Percentiles rank a stretch among this genome's conserved stretches.
These are phyloP conservation scores for Penicillium cosmopolitanum DNA, from an alignment of 495 filamentous ascomycete genomes.

Conservation along the genomic window DNA sequence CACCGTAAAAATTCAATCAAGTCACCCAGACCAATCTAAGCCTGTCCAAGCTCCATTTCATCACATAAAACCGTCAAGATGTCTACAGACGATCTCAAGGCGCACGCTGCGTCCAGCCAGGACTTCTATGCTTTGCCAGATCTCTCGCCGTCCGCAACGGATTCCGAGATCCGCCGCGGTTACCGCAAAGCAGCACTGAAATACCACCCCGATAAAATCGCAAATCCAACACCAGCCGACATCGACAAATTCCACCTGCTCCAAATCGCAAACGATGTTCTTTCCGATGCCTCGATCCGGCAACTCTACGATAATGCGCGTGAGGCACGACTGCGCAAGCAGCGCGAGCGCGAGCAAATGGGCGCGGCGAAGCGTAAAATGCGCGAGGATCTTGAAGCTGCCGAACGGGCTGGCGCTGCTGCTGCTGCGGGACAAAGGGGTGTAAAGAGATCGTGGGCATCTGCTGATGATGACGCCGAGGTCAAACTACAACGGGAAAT, in stretches of 20 bases:
- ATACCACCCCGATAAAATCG: conserved; percentile 86
- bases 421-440: conserved; percentile 41
- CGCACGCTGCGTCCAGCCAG: conserved; percentile 60
- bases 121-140: conserved; percentile 87
- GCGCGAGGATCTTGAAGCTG: conserved; percentile 73
- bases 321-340: conserved; percentile 61
- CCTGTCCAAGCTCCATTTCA: background rate
- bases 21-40: background rate
- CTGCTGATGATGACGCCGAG: conserved; percentile 55
- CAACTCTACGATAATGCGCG: conserved; percentile 72
- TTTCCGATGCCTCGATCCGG: conserved; percentile 62
- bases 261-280: conserved; percentile 71
- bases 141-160: conserved; percentile 63
- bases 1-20: background rate
- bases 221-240: conserved; percentile 57
- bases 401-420: conserved; percentile 53
- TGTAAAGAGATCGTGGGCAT: conserved; percentile 51
- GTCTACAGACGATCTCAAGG: conserved; percentile 57
- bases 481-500: conserved; percentile 63
- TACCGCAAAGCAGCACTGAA: conserved; percentile 88
- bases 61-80: conserved; percentile 27
- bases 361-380: conserved; percentile 69
- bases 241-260: conserved; percentile 76
- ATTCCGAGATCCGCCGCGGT: conserved; percentile 77
- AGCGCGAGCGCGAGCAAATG: conserved; percentile 66